Conservation (phyloP, 148 eudicot species). For the Selenicereus undatus region DNA sequence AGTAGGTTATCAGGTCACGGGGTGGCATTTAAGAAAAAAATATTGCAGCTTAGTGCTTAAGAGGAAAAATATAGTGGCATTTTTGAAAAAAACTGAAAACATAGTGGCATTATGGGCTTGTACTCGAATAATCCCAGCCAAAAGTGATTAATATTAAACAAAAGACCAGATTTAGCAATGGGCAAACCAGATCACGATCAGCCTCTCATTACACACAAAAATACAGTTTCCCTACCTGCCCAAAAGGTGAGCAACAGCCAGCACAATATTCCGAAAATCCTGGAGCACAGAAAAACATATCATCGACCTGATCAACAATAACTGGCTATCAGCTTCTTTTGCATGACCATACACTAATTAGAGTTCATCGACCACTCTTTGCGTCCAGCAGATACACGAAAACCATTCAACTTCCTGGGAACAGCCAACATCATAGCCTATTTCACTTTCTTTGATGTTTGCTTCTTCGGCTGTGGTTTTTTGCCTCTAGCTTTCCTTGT, state of each 20-base stretch:
- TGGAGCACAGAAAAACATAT: constrained; percentile 10
- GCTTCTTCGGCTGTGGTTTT: constrained; percentile 22
- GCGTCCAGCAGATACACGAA: no score
- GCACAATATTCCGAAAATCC: not conserved
- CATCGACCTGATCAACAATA: not conserved
- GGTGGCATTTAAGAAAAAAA: no score
- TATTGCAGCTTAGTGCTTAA: no score
- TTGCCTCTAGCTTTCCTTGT: constrained; percentile 14
- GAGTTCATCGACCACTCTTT: not conserved
- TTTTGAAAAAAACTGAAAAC: no score
- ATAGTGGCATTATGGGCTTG: no score
- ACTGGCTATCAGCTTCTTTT: not conserved
- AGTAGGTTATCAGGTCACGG: no score
- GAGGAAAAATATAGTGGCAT: no score
- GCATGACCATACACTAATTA: not conserved
- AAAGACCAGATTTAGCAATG: not conserved
- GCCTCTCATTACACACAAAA: constrained; percentile 1
- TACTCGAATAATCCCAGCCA: not conserved
- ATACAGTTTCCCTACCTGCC: constrained; percentile 4
- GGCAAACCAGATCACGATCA: not conserved
- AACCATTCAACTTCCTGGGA: no score
- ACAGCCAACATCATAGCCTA: constrained; percentile 9
- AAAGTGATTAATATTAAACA: no score
- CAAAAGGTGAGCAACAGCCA: not conserved
- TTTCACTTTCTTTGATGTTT: constrained; percentile 32